phyloP scores from a whole-genome alignment of 2,329 filamentous ascomycete genomes.

The Colletotrichum sp. region DNA sequence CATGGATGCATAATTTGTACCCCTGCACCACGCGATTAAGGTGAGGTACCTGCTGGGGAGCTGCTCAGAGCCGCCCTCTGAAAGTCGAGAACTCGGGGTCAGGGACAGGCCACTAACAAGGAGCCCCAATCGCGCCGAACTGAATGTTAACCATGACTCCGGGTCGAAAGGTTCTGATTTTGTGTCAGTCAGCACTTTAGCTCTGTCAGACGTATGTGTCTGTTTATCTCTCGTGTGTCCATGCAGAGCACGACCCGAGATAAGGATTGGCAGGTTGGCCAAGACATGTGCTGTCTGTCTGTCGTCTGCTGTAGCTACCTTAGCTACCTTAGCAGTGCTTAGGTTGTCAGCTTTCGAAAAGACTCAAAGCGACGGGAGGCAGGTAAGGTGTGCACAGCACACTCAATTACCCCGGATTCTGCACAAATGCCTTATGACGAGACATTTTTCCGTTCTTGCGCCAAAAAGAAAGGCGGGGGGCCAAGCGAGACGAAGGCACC shows the following conservation, averaged over 20 bases:
- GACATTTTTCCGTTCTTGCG: neutral
- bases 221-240: neutral
- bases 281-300: neutral
- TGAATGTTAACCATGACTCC: neutral
- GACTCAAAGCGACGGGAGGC: neutral
- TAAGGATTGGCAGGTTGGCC: neutral
- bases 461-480: constrained; percentile 1
- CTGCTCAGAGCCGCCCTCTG: neutral
- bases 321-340: neutral
- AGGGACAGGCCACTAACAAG: neutral
- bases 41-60: neutral
- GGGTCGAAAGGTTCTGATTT: neutral
- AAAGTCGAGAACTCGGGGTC: neutral
- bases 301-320: neutral
- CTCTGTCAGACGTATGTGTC: neutral
- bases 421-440: constrained; percentile 7
- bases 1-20: neutral
- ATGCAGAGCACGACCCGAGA: neutral
- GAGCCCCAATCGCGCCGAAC: neutral
- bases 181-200: neutral
- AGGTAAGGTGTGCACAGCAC: neutral
- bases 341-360: neutral
- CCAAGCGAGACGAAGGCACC: constrained; percentile 38
- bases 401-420: constrained; percentile 9
- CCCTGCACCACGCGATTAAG: neutral